These are phyloP conservation scores for Capronia americana DNA, from an alignment of 2,329 filamentous ascomycete genomes.

Conservation along the genomic window DNA sequence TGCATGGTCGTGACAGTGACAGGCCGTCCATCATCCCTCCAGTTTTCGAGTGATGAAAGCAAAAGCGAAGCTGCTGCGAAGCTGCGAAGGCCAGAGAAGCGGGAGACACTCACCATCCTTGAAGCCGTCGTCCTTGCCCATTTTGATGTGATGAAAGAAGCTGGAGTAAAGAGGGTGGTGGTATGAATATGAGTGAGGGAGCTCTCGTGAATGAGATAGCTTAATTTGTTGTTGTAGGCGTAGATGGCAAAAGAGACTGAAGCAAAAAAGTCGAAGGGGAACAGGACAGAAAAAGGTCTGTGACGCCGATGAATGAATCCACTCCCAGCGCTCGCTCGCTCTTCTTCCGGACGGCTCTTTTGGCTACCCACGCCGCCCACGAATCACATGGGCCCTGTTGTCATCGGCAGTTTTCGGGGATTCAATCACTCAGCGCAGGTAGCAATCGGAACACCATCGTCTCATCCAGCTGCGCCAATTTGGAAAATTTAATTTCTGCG, in stretches of 20 bases:
- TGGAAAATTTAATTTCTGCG: background rate
- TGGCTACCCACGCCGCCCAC: background rate
- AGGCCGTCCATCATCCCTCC: background rate
- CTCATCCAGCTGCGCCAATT: slow-evolving; percentile 10
- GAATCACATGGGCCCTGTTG: slow-evolving; percentile 19
- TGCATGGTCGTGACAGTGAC: background rate
- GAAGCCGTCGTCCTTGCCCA: slow-evolving; percentile 40
- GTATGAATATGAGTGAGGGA: slow-evolving; percentile 17
- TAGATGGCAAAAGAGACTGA: slow-evolving; percentile 24
- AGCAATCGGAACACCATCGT: slow-evolving; percentile 3
- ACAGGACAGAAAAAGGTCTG: slow-evolving; percentile 26
- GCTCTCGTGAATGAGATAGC: slow-evolving; percentile 23
- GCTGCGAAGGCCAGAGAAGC: slow-evolving; percentile 20
- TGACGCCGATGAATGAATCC: slow-evolving; percentile 21
- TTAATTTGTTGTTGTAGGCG: slow-evolving; percentile 24
- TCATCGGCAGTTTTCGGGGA: slow-evolving; percentile 20
- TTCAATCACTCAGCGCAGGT: background rate
- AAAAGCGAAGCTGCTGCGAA: slow-evolving; percentile 36
- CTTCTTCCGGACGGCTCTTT: slow-evolving; percentile 1
- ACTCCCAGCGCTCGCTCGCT: slow-evolving; percentile 8
- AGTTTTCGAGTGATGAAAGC: slow-evolving; percentile 4
- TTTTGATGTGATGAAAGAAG: slow-evolving; percentile 27
- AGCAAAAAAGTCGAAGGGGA: slow-evolving; percentile 32
- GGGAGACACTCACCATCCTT: slow-evolving; percentile 35
- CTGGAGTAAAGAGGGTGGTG: slow-evolving; percentile 18